Base-by-base conservation (phyloP, 2,329 filamentous ascomycete species). In the Nigrograna mackinnonii region DNA sequence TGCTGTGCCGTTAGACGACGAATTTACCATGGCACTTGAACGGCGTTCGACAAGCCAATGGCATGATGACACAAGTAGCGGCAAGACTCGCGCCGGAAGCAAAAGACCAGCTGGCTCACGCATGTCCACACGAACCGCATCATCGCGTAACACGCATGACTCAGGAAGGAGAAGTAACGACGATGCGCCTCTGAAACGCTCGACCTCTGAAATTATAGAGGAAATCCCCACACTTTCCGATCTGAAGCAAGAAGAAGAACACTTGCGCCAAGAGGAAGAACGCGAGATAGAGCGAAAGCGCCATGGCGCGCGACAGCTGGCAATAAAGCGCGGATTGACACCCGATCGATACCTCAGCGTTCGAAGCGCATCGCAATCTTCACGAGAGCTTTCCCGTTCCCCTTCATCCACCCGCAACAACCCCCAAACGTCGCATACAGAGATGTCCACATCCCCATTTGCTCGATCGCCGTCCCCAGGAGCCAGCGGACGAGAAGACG, bases 1-100 rank as follows among this genome's bases (percentile, higher is more conserved):
- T 68, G 92, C 92, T 1, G 83, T 96, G n/a, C 89, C 91, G 11
- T 72, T 97, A 14, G 89, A 92, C 57, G 92, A 96, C 62, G 91
- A 96, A 60, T 95, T 97, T 56, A 89, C 91, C 3, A 85, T 95
- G 64, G 83, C 85, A 3, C 76, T 96, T 47, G 85, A 91, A 46
- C 82, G 87, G 39, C 83, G 86, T 21, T 80, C 79, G n/a, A 82
- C 79, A 1, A 72, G 71, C 3, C 64, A 74, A 21, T 73, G 72
- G 31, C 73, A 74, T 13, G 90, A 94, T 43, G 87, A 90, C 58
- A 79, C 80, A 34, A 85, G 85, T 53, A 91, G 86, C 57, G 82
- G 79, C 34, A 86, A 79, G 49, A 83, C 72, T 7, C 48, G 56
- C 9, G 58, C 57, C 12, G 57, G 60, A 12, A 62, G 53, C 44